Conservation (phyloP, 2,329 filamentous ascomycete species). For the Beauveria brongniartii region DNA sequence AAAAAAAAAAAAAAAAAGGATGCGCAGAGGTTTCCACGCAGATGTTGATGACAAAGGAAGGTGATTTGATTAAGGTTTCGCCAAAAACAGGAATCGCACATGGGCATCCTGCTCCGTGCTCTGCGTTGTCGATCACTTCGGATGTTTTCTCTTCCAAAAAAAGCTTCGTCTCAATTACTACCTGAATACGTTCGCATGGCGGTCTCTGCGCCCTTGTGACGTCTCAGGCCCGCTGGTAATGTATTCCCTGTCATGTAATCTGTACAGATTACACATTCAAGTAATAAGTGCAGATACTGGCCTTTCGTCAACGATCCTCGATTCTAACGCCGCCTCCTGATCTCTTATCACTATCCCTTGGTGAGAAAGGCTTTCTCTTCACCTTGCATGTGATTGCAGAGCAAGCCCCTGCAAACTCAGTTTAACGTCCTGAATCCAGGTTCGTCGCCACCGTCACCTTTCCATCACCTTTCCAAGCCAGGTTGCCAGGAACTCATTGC, state of each 20-base stretch:
- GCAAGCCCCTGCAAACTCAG: neutral
- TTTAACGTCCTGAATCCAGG: neutral
- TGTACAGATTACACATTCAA: neutral
- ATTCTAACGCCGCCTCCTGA: neutral
- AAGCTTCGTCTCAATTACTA: neutral
- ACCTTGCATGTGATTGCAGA: neutral
- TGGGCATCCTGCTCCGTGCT: neutral
- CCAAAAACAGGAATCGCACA: neutral
- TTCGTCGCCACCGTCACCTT: neutral
- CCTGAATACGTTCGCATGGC: neutral
- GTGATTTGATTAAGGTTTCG: too few species aligned
- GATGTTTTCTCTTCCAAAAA: neutral
- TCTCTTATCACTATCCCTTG: neutral
- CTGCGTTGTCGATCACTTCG: neutral
- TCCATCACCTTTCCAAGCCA: neutral
- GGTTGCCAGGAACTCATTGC: too few species aligned
- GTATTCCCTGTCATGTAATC: neutral
- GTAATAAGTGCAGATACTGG: too few species aligned
- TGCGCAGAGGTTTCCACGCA: too few species aligned
- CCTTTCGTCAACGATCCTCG: too few species aligned
- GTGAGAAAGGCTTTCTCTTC: neutral
- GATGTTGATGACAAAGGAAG: too few species aligned
- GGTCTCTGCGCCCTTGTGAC: neutral
- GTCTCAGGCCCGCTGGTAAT: neutral
- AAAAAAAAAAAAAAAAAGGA: too few species aligned